Evolutionary conservation across 192 early-diverging fungal genomes (phyloP), one percentile per base, ranked within the genome.

Genomic region (Coemansia sp.): DNA sequence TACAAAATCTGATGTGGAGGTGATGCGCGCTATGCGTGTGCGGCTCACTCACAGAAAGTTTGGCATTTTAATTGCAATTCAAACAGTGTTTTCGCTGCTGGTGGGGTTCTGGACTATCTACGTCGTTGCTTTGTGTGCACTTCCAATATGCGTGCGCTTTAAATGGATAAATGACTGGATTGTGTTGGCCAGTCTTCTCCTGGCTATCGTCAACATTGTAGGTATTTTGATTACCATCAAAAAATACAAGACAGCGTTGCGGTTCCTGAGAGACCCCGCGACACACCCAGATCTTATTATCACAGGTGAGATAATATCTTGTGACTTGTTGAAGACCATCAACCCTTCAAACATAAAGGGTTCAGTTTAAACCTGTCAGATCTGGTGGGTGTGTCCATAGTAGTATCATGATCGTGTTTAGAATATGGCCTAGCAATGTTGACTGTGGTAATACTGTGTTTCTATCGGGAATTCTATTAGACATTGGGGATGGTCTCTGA

Each of bases 21-120:
- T 82, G 5, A 82, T 82, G 75, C 80, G 80, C n/a, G 54, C 54
- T 24, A 82, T 82, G 80, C 75, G 75, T 21, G 59, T 82, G 25
- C 80, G 80, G 0, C 64, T 76, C 24, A 77, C 75, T 22, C 71
- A 75, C 51, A 64, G 72, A 39, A 76, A 77, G 58, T 82, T 68
- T 62, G 56, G 71, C 50, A 67, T 74, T 10, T 57, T 72, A 11
- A 64, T 81, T 5, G 73, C 52, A 5, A 57, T 75, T 1, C 73
- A 81, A 67, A 54, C 62, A 3, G 27, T 63, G 17, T 17, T 72
- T 19, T 81, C 63, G 42, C 27, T 81, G 23, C 59, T 81, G 32
- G 68, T 72, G 10, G 33, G 65, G 29, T 56, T 81, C 6, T 81
- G 78, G 78, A 51, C 69, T 0, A 70, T 64, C 3, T 81, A 75